Evolutionary conservation across 352 stramenopile genomes (phyloP), one percentile per base, ranked within the genome.

Genomic region (Plasmopara viticola): DNA sequence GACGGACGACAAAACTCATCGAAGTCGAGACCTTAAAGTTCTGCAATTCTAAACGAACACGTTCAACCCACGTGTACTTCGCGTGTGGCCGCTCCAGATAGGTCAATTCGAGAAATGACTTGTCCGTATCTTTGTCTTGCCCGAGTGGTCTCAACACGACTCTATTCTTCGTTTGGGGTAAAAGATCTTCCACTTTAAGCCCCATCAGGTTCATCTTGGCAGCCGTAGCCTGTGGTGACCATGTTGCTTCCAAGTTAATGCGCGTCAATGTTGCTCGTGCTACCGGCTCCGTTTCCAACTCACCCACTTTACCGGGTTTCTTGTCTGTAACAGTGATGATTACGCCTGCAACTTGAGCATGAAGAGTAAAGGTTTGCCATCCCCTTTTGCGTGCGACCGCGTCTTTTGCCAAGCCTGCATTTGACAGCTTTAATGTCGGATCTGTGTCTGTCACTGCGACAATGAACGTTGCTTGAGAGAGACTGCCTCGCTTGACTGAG

Each of bases 1-100:
- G 48, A 2, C 83, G 72, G 57, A 90, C 70, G 8, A 93, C 70
- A 48, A 93, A 93, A 20, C 65, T 70, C 83, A 90, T 91, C 0
- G 82, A 87, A 7, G 82, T 90, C 47, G 78, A 68, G 3, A 90
- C 31, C 38, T 81, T 83, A 15, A 89, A 58, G 35, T 90, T 78
- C 53, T 90, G 79, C 29, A 87, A 42, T 48, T 86, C 66, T 1
- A 87, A 58, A 8, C 59, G 68, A 0, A 87, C 44, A 33, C 68
- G 64, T 41, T 92, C 82, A 15, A 92, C 65, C 61, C 67, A 89
- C 17, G 60, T 72, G 59, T 88, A 88, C 48, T 87, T 90, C 4
- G 71, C 44, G 46, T 92, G 78, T 15, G 71, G 63, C n/a, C 78
- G 73, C 45, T 86, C 78, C 3, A 85, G 48, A 64, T 90, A 92